Conservation (phyloP, 2,329 filamentous ascomycete genomes). For the Curvularia sp. region DNA sequence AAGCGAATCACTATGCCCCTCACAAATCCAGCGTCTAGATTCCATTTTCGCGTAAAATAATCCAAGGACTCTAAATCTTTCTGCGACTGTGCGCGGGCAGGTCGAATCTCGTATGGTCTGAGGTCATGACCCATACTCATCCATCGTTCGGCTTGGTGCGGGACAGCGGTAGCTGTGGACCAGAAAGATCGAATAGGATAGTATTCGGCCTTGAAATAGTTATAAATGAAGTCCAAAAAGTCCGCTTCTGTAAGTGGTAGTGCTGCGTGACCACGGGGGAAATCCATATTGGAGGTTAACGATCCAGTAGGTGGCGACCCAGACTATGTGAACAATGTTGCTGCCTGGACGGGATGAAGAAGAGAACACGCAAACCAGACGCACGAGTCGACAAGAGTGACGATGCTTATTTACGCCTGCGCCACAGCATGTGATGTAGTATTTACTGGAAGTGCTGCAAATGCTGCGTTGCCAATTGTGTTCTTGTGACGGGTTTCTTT, state of each 20-base stretch:
- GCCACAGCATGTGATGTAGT: constrained; percentile 39
- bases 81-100: constrained; percentile 48
- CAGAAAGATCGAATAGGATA: constrained; percentile 47
- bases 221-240: constrained; percentile 46
- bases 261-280: constrained; percentile 39
- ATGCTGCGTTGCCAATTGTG: constrained; percentile 3
- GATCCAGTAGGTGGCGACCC: constrained; percentile 17
- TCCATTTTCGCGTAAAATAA: constrained; percentile 41
- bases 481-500: constrained; percentile 11
- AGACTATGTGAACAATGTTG: constrained; percentile 32
- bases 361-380: constrained; percentile 28
- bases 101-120: constrained; percentile 34
- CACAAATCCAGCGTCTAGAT: constrained; percentile 43
- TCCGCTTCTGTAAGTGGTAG: constrained; percentile 45
- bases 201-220: constrained; percentile 51
- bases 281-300: constrained; percentile 36
- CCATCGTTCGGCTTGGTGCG: constrained; percentile 41
- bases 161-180: constrained; percentile 45
- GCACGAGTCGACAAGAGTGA: constrained; percentile 22
- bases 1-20: constrained; percentile 44
- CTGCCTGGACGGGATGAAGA: constrained; percentile 36
- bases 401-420: constrained; percentile 25
- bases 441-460: constrained; percentile 3
- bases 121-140: constrained; percentile 46
- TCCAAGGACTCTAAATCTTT: constrained; percentile 47